Evolutionary conservation across 1,139 yeast genomes (phyloP).

Genomic region (Schwanniomyces etchellsii): DNA sequence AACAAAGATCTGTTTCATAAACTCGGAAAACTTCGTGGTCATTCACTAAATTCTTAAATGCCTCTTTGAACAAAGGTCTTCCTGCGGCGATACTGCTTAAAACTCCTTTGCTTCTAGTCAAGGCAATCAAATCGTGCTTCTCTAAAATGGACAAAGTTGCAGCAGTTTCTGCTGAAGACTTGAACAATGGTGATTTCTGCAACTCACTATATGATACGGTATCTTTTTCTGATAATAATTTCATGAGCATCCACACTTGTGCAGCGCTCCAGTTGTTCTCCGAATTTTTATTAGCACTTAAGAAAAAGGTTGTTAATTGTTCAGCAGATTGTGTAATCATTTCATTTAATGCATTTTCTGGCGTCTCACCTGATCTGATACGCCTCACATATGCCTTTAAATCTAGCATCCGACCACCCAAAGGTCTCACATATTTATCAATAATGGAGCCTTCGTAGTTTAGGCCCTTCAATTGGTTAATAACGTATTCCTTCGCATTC

Average conservation of each 20-base stretch:
- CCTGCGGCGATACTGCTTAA: conserved; percentile 66
- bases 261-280: conserved; percentile 60
- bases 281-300: conserved; percentile 25
- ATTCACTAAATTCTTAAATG: conserved; percentile 59
- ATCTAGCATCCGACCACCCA: conserved; percentile 95
- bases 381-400: conserved; percentile 87
- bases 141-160: conserved; percentile 66
- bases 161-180: conserved; percentile 44
- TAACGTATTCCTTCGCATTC: conserved; percentile 69
- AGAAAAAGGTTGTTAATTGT: conserved; percentile 78
- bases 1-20: conserved; percentile 59
- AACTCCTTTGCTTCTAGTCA: conserved; percentile 71
- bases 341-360: conserved; percentile 68
- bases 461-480: conserved; percentile 45
- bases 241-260: conserved; percentile 85
- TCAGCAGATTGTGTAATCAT: conserved; percentile 83
- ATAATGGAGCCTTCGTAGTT: conserved; percentile 25
- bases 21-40: conserved; percentile 55
- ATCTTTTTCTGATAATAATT: conserved; percentile 48
- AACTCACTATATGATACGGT: conserved; percentile 47
- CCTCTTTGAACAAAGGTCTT: conserved; percentile 78
- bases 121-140: conserved; percentile 67
- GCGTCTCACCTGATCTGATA: conserved; percentile 79
- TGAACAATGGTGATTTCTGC: conserved; percentile 58
- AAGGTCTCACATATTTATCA: conserved; percentile 58